Evolutionary conservation across 2,329 filamentous ascomycete species (phyloP).

Genomic region (Colletotrichum sp.): DNA sequence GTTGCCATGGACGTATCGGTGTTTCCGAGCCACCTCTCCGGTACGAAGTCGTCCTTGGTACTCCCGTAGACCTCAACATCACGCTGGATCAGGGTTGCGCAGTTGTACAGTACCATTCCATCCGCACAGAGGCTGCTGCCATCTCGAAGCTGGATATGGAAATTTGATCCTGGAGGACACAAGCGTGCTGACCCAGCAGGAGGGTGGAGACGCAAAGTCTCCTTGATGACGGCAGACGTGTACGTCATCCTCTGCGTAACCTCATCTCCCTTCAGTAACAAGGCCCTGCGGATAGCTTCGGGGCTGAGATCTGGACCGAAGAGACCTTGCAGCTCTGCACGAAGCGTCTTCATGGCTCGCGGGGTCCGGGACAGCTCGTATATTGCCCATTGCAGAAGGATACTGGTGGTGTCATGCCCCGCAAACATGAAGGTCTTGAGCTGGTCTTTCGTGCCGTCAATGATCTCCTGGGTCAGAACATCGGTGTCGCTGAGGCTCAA

Average conservation of each 20-base stretch:
- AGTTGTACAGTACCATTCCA: slow-evolving; percentile 39
- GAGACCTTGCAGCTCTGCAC: slow-evolving; percentile 38
- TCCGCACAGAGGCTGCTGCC: slow-evolving; percentile 34
- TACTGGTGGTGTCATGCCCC: slow-evolving; percentile 46
- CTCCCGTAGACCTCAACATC: slow-evolving; percentile 39
- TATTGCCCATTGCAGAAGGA: slow-evolving; percentile 38
- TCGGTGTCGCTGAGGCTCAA: slow-evolving; percentile 35
- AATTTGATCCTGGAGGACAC: slow-evolving; percentile 27
- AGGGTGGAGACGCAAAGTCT: slow-evolving; percentile 38
- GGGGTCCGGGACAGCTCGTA: slow-evolving; percentile 41
- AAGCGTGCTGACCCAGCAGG: slow-evolving; percentile 36
- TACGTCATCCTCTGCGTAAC: slow-evolving; percentile 37
- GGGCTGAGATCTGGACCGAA: slow-evolving; percentile 36
- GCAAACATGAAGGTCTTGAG: slow-evolving; percentile 45
- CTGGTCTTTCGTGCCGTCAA: slow-evolving; percentile 38
- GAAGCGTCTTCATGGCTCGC: slow-evolving; percentile 29
- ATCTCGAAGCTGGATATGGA: slow-evolving; percentile 31
- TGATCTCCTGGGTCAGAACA: slow-evolving; percentile 28
- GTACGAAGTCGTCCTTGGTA: slow-evolving; percentile 38
- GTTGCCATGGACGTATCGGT: slow-evolving; percentile 28
- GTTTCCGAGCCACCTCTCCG: slow-evolving; percentile 44
- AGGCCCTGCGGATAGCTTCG: slow-evolving; percentile 25
- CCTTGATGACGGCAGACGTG: slow-evolving; percentile 42
- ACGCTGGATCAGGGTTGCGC: slow-evolving; percentile 37
- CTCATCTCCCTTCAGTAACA: slow-evolving; percentile 33